phyloP scores from a whole-genome alignment of 2,329 filamentous ascomycete species.

The Diaporthe destruens region DNA sequence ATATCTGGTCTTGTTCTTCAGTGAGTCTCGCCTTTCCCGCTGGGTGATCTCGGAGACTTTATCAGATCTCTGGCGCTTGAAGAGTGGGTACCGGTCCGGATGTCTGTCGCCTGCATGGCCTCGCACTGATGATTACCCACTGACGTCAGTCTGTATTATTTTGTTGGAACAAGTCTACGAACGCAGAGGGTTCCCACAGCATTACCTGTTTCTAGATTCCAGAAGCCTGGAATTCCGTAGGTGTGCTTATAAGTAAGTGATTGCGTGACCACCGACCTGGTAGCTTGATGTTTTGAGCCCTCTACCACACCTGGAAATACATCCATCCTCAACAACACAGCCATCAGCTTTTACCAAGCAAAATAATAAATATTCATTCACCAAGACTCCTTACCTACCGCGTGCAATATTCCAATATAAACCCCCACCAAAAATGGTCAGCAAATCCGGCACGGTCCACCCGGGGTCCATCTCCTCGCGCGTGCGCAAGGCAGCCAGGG shows the following conservation, averaged over 20 bases:
- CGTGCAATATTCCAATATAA: not conserved
- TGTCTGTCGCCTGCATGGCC: not conserved
- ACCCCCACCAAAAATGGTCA: not conserved
- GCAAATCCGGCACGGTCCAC: conserved; percentile 19
- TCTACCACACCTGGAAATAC: not conserved
- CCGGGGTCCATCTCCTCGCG: conserved; percentile 13
- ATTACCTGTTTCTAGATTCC: conserved; percentile 15
- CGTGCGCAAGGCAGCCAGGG: conserved; percentile 37
- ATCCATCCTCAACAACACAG: not conserved
- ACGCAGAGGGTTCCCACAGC: conserved; percentile 15
- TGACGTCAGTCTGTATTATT: conserved; percentile 5
- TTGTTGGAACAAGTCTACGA: not conserved
- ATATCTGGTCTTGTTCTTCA: not conserved
- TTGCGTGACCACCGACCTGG: conserved; percentile 5
- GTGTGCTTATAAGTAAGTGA: not conserved
- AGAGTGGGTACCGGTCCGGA: conserved; percentile 9
- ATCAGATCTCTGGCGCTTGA: not conserved
- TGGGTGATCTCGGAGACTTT: not conserved
- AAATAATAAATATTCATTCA: not conserved
- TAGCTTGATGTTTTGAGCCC: not conserved
- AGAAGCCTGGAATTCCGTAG: not conserved
- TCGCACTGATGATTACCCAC: not conserved
- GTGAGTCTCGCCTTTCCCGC: not conserved
- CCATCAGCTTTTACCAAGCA: not conserved
- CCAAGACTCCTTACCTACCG: too few species aligned